A percentile compares a stretch with the other conserved stretches of the same genome.
Conservation (phyloP, 768 basidiomycete genomes). For the Mycena amicta region DNA sequence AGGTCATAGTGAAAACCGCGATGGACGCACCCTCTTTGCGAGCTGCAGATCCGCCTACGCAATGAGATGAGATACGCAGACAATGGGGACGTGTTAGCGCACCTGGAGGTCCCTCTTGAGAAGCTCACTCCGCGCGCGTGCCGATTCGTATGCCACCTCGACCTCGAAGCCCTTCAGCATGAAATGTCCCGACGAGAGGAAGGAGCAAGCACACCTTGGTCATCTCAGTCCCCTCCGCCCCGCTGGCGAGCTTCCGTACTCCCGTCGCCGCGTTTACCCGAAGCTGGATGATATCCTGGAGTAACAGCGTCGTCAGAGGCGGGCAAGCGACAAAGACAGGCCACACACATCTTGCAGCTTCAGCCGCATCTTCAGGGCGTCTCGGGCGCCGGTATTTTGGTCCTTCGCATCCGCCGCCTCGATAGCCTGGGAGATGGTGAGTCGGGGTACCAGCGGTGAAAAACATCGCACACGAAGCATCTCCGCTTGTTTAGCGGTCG, state of each 20-base stretch:
- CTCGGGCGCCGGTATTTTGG: background rate
- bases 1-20: too few species aligned
- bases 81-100: background rate
- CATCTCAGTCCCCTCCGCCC: background rate
- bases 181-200: too few species aligned
- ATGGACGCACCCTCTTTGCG: too few species aligned
- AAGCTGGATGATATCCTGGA: background rate
- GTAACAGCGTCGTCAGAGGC: background rate
- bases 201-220: too few species aligned
- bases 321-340: too few species aligned
- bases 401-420: background rate
- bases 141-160: background rate
- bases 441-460: background rate
- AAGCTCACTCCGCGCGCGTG: background rate
- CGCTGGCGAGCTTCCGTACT: background rate
- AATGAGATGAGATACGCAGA: background rate
- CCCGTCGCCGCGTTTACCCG: background rate
- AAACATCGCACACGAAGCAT: background rate
- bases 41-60: too few species aligned
- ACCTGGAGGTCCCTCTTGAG: background rate
- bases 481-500: background rate
- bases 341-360: slow-evolving; percentile 1
- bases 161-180: too few species aligned
- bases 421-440: background rate
- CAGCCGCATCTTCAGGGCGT: background rate